Evolutionary conservation across 176 grass and related monocot genomes (phyloP).

Genomic region (Juncus inflexus): DNA sequence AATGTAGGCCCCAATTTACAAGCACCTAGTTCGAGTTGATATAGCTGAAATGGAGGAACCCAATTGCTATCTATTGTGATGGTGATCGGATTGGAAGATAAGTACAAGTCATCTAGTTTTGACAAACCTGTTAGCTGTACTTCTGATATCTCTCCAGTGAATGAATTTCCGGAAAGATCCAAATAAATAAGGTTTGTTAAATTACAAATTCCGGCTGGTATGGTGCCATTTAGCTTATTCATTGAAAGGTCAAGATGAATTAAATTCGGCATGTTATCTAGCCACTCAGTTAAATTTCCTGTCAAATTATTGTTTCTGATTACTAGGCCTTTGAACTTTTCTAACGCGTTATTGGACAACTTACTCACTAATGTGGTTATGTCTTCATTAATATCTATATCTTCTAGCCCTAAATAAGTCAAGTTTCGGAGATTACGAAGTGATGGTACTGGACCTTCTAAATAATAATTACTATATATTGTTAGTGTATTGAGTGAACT

Average conservation of each 20-base stretch:
- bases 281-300: not conserved
- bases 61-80: not conserved
- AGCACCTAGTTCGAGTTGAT: not conserved
- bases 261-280: not conserved
- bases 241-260: not conserved
- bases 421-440: no score
- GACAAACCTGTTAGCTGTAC: not conserved
- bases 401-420: no score
- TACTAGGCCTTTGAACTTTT: not conserved
- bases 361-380: not conserved
- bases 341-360: not conserved
- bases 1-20: not conserved
- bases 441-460: not conserved
- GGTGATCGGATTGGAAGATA: not conserved
- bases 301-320: not conserved
- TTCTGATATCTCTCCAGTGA: not conserved
- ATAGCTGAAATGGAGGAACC: not conserved
- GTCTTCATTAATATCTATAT: not conserved
- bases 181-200: not conserved
- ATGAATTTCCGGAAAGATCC: not conserved
- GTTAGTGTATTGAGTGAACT: no score
- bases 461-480: no score
- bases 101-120: not conserved
- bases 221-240: conserved; percentile 4
- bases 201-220: not conserved